Evolutionary conservation across 225 moss, liverwort and hornwort species (phyloP).

Genomic region (Takakia lepidozioides): DNA sequence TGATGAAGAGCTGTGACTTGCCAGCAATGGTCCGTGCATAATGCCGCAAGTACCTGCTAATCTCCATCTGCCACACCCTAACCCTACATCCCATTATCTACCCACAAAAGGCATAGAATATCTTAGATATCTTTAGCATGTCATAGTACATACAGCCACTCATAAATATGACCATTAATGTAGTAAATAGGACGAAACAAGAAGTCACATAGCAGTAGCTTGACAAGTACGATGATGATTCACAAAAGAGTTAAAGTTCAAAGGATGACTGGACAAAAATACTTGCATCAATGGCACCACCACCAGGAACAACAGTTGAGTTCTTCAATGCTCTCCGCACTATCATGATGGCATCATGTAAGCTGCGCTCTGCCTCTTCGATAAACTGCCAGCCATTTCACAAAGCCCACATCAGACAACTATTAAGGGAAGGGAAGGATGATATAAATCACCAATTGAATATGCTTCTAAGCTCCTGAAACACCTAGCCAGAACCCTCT

Average conservation of each 20-base stretch:
- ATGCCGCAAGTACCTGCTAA: constrained; percentile 79
- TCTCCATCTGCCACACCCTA: constrained; percentile 76
- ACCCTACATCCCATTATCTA: no score
- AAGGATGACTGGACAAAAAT: no score
- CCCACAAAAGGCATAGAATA: no score
- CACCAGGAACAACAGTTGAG: constrained; percentile 94
- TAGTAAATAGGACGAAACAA: no score
- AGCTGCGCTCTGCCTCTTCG: constrained; percentile 96
- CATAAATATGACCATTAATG: no score
- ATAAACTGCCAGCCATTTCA: constrained; percentile 58
- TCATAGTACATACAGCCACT: no score
- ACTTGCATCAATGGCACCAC: constrained; percentile 98
- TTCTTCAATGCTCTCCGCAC: constrained; percentile 92
- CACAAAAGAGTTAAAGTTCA: no score
- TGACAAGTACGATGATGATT: no score
- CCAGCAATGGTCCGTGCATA: constrained; percentile 92
- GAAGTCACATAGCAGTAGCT: no score
- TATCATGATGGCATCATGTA: constrained; percentile 99
- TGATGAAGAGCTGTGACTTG: constrained; percentile 93
- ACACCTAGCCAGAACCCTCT: no score
- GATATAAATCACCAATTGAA: neutral
- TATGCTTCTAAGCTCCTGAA: no score
- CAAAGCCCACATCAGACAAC: neutral
- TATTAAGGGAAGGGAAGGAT: neutral
- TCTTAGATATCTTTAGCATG: no score